A percentile compares a stretch with the other conserved stretches of the same genome.
Conservation (phyloP, 2,329 filamentous ascomycete species). For the Calonectria pseudoturangicola region DNA sequence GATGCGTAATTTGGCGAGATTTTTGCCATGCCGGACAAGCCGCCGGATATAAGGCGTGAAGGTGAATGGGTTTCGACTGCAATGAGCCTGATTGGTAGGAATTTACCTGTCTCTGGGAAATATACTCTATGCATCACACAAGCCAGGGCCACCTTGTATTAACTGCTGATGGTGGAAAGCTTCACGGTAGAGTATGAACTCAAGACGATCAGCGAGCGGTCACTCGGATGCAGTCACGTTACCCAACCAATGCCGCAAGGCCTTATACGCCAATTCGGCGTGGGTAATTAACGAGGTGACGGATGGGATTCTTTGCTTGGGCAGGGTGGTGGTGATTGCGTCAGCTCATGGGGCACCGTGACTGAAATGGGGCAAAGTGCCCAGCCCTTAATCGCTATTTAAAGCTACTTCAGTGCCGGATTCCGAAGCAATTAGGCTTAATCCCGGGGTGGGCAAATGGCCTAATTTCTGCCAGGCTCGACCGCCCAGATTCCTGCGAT, state of each 20-base stretch:
- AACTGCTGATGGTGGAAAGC: too few species aligned
- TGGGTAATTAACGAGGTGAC: neutral
- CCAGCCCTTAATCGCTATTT: neutral
- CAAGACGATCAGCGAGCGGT: too few species aligned
- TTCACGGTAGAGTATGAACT: too few species aligned
- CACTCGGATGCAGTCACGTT: too few species aligned
- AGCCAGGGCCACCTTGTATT: too few species aligned
- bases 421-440: slow-evolving; percentile 24
- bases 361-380: neutral
- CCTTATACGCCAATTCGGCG: too few species aligned
- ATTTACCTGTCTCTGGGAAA: neutral
- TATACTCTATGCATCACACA: too few species aligned
- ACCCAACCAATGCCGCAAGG: too few species aligned
- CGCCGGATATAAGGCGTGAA: neutral
- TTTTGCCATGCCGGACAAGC: neutral
- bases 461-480: slow-evolving; percentile 2
- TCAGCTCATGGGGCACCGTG: slow-evolving; percentile 5
- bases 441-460: neutral
- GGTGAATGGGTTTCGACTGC: neutral
- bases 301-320: neutral
- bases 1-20: neutral
- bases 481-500: slow-evolving; percentile 2
- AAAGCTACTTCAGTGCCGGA: slow-evolving; percentile 16
- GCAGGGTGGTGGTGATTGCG: neutral
- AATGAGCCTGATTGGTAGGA: neutral